Evolutionary conservation across 768 basidiomycete genomes (phyloP).

Genomic region (Lactifluus rugatus): DNA sequence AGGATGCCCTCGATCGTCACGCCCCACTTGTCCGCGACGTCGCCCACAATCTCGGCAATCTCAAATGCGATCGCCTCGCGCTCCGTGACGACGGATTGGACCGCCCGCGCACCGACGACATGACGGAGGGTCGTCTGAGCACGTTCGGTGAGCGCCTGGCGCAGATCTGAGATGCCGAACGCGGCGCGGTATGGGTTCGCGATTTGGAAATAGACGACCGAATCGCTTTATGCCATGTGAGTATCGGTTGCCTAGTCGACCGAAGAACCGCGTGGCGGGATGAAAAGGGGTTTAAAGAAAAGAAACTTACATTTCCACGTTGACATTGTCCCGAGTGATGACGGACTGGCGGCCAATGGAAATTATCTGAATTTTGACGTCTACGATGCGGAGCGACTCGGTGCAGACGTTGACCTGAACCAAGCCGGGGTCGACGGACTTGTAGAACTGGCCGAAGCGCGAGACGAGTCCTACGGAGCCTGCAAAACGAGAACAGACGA

Average conservation of each 20-base stretch:
- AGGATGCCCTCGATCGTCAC: slow-evolving; percentile 94
- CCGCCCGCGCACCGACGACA: slow-evolving; percentile 88
- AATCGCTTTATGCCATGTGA: slow-evolving; percentile 45
- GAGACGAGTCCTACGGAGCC: slow-evolving; percentile 86
- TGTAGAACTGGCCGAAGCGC: slow-evolving; percentile 94
- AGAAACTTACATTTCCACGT: slow-evolving; percentile 71
- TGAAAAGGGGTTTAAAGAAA: neutral
- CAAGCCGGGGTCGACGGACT: slow-evolving; percentile 87
- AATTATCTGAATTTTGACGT: slow-evolving; percentile 94
- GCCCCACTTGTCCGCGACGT: slow-evolving; percentile 93
- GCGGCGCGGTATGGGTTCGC: slow-evolving; percentile 87
- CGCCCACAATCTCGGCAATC: slow-evolving; percentile 92
- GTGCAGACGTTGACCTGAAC: slow-evolving; percentile 92
- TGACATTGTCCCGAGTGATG: slow-evolving; percentile 94
- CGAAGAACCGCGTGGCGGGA: neutral
- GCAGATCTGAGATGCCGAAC: slow-evolving; percentile 87
- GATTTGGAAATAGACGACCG: slow-evolving; percentile 90
- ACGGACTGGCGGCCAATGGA: slow-evolving; percentile 80
- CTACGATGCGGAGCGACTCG: slow-evolving; percentile 75
- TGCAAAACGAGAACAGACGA: slow-evolving; percentile 27
- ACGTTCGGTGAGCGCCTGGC: slow-evolving; percentile 73
- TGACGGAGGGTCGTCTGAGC: slow-evolving; percentile 95
- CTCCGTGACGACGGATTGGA: slow-evolving; percentile 95
- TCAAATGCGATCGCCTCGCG: slow-evolving; percentile 94
- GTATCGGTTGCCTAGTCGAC: slow-evolving; percentile 28